These are phyloP conservation scores for Yamadazyma pseudoaaseri DNA, from an alignment of 1,139 yeast species.

Conservation along the genomic window DNA sequence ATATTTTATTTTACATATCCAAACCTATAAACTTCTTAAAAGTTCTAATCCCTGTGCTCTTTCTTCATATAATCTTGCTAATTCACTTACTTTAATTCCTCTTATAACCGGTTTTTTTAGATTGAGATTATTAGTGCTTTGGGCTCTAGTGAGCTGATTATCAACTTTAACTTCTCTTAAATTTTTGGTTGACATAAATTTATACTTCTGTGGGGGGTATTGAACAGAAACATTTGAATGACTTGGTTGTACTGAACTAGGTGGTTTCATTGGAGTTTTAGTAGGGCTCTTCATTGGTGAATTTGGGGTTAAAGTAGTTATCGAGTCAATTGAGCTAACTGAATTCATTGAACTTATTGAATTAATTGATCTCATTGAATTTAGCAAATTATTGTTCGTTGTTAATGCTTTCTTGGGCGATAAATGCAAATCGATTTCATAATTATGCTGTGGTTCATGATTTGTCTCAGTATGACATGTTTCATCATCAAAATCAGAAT, in stretches of 20 bases:
- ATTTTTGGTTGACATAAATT: constrained; percentile 17
- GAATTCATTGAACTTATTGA: constrained; percentile 3
- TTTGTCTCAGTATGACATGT: constrained; percentile 16
- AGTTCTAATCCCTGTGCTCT: constrained; percentile 52
- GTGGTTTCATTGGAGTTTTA: background rate
- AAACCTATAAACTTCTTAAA: constrained; percentile 27
- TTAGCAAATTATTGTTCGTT: constrained; percentile 1
- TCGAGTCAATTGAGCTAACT: constrained; percentile 3
- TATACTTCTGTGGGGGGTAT: constrained; percentile 42
- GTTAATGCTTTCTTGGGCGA: constrained; percentile 8
- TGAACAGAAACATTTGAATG: constrained; percentile 21
- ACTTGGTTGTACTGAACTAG: background rate
- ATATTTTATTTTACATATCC: background rate
- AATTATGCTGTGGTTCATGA: constrained; percentile 11
- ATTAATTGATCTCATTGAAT: constrained; percentile 2
- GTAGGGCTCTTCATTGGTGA: constrained; percentile 2
- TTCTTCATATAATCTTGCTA: constrained; percentile 57
- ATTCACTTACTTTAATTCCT: constrained; percentile 54
- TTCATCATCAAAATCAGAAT: constrained; percentile 16
- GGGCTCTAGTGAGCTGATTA: constrained; percentile 4
- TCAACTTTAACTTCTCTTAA: constrained; percentile 5
- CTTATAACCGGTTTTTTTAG: constrained; percentile 42
- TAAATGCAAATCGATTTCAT: constrained; percentile 2
- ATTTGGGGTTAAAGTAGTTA: constrained; percentile 1
- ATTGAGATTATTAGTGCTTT: background rate